Evolutionary conservation across 148 eudicot species (phyloP), one percentile per base, ranked within the genome.

Genomic region (Arctostaphylos glauca): DNA sequence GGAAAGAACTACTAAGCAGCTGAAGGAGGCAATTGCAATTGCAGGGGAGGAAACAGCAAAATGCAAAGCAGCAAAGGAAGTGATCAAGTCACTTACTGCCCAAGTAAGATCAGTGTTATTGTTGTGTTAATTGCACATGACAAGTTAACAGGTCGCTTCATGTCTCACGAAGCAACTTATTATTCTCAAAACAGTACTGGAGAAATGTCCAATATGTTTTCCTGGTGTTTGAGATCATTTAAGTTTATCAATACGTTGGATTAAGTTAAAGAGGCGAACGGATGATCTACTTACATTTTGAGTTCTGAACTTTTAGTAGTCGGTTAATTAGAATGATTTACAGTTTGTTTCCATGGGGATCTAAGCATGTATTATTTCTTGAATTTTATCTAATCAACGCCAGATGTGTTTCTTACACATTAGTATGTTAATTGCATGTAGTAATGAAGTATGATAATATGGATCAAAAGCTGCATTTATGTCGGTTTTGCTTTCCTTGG

Each of bases 1-100:
- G 81, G 96, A 94, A 87, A 90, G 90, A 87, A 87, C 96, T 62
- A 85, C 85, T 52, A 90, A 92, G 84, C 96, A 95, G 85, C 83
- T 94, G 73, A 90, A 92, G 88, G 98, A 94, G 83, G 98, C 98
- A 8, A 88, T 95, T 84, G 84, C 93, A 68, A 87, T 92, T 90
- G 98, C 96, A 77, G 92, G 92, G 84, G 98, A 95, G 84, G 98
- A 95, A 91, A 86, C 94, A 79, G 94, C 94, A 71, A 95, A 91
- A 87, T 95, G 98, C 91, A 94, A 94, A 91, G 98, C 98, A 60
- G 98, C 98, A 19, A 95, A 94, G 85, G 98, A 95, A 90, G 98
- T 95, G 83, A 95, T 95, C 84, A 95, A 90, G 84, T 94, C 98
- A 80, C 94, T 95, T 58, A 95, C 98, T 79, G 89, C 98, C 59